Base-by-base conservation (phyloP, 768 basidiomycete species). In the Asterophora parasitica region DNA sequence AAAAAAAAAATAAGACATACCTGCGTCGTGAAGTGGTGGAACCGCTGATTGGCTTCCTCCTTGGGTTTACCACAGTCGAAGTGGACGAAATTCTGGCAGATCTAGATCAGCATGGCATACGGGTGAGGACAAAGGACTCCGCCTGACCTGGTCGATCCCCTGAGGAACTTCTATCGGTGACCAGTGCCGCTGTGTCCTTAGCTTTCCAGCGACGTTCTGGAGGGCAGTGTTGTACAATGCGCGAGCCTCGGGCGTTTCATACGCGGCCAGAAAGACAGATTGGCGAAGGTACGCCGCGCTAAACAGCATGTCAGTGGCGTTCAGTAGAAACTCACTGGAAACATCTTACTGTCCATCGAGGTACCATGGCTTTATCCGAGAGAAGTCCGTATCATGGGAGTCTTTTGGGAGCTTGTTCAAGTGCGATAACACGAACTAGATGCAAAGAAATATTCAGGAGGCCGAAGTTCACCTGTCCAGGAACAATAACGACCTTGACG, bases 321-420 rank as follows among this genome's bases (percentile, higher is more conserved):
- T 35, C 37, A 23, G 13, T 10, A 34, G 16, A 43, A 37, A 7
- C 30, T 31, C 23, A 23, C 17, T 35, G 10, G 9, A 17, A 13
- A 4, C 10, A 17, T 3, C 90, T 61, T 67, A 96, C 94, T 92
- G 80, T 61, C 86, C 88, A 56, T 98, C 95, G 9, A 98, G 78
- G 64, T 94, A 96, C 96, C 96, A 98, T 1, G 92, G 90, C 67
- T 96, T 98, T 58, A 98, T 88, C 9, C 96, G 82, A 8, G 93
- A 95, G 69, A 98, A 97, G 66, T 98, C 96, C 17, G 88, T 81
- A 51, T 94, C 88, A 55, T 85, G 94, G 1, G 93, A 91, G 58
- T 94, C 89, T 58, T 92, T 91, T 1, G 96, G 96, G 9, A 96
- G 73, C 56, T 86, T 76, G 68, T 97, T 98, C 50, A 97, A 66